Base-by-base conservation (phyloP, 768 basidiomycete genomes). In the Podaxis rugospora region DNA sequence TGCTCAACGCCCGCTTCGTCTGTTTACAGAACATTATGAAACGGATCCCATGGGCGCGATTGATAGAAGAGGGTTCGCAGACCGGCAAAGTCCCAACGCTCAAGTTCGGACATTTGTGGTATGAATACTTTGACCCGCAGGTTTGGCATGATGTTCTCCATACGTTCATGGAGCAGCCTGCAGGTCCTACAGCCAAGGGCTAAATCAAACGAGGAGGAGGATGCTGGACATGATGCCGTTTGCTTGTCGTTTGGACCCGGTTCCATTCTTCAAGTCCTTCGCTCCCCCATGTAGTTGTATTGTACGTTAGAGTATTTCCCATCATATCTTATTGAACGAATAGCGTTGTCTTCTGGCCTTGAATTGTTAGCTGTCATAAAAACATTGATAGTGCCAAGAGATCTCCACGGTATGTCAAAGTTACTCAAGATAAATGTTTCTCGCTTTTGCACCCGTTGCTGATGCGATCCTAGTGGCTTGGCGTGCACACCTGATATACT, bases 21-120 rank as follows among this genome's bases (percentile, higher is more conserved):
- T 71, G 69, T 55, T 74, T 68, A 5, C 63, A 74, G 62, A 71
- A 76, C 49, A 72, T 81, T 32, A 56, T 76, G 37, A 65, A 64
- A 53, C 66, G 66, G 4, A 74, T 79, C 47, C 75, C 78, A 5
- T 74, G 74, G 73, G 77, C 79, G 1, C 68, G 62, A 44, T 61
- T 69, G 14, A 69, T 79, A 0, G 68, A 74, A 60, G 65, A 74
- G 5, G 79, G 79, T 9, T 37, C 60, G 6, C 51, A 61, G 7
- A 69, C 67, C 5, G 78, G 76, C 0, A 71, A 76, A 59, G 65
- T 81, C 18, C 73, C 75, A 23, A 70, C 55, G 56, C 65, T 73
- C 27, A 70, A 67, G 2, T 80, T 81, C 59, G 79, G 79, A 1
- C 79, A 80, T 62, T 64, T 74, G 46, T 80, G 78, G 80, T 76